Base-by-base conservation (phyloP, 352 stramenopile species). In the Blastocystis hominis region DNA sequence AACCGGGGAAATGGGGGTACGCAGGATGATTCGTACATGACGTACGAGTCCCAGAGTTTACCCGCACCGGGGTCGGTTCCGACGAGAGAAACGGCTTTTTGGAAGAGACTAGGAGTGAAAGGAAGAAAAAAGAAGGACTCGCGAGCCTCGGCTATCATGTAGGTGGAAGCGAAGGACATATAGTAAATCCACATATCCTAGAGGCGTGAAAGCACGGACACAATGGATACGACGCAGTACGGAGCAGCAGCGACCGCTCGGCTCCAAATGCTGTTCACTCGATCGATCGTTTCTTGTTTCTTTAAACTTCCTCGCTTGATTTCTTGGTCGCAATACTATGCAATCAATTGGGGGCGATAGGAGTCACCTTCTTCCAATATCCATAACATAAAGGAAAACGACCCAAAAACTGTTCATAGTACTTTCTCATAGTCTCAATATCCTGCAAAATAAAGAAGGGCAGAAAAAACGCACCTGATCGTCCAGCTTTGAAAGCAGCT, bases 331-430 rank as follows among this genome's bases (percentile, higher is more conserved):
- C 72, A 68, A 53, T 84, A 84, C 72, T 84, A 84, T 40, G 0
- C 34, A 54, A 20, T 24, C 1, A 30, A 84, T 15, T 1, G 13
- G 10, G 15, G 3, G 36, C 34, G 5, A 40, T 38, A 84, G 7
- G n/a, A 2, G 20, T 42, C 36, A 84, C 77, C 84, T 89, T 89
- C 56, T 81, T 86, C 84, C 84, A 89, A 75, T 89, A 89, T 0
- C 84, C 84, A 47, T 86, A 89, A 55, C 84, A 89, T 0, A 89
- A 36, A 44, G 84, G 84, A 46, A 81, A 89, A 13, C 54, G 54
- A 64, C 47, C 46, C 62, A 89, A 44, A 47, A 89, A 89, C 42
- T 36, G 42, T 44, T 89, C 84, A 54, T 70, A 89, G 44, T 80
- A 79, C 63, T 80, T 70, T 24, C 50, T 55, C 44, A 89, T 70